Evolutionary conservation across 768 basidiomycete species (phyloP), one percentile per base, ranked within the genome.

Genomic region (Boletellus ananiceps): DNA sequence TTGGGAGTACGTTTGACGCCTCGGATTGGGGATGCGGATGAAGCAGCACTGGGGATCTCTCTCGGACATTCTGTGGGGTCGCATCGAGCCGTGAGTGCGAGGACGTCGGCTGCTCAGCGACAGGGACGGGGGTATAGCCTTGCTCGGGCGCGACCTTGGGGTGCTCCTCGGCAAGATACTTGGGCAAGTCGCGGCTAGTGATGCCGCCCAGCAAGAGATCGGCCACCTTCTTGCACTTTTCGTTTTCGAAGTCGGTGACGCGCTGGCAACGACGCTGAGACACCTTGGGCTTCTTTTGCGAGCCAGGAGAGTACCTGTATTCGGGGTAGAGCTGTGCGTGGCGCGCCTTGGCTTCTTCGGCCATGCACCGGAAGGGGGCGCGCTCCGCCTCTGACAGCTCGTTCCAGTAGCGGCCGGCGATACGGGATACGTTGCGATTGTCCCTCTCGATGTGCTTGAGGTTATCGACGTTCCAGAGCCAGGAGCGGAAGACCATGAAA

Each of bases 401-500:
- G 41, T 78, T 78, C 90, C 90, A 93, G 55, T 76, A 73, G 31
- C 79, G 64, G 4, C 83, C 88, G 2, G 82, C 85, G 44, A 88
- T 76, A 47, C 81, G 76, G 50, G 83, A 85, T 50, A 92, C 78
- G 47, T 81, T 76, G 63, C 87, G 82, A 63, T 92, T 88, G 43
- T 85, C 81, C 51, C 71, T 75, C 68, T 86, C 85, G 44, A 79
- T 71, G 34, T 66, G 66, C 44, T 79, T 79, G 27, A 74, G 63
- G 33, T 74, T 69, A 3, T 73, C 68, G 52, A 76, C 76, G 44
- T 71, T 67, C 69, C 86, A 77, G 38, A 85, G 76, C 60, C 77
- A 78, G 16, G 83, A 88, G 35, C 90, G 82, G 64, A 80, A 92
- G 51, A 91, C 71, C 68, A 92, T 89, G 74, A 92, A 94, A 9